Evolutionary conservation across 169 alveolate species (phyloP).

Genomic region (Plasmodium blacklocki): DNA sequence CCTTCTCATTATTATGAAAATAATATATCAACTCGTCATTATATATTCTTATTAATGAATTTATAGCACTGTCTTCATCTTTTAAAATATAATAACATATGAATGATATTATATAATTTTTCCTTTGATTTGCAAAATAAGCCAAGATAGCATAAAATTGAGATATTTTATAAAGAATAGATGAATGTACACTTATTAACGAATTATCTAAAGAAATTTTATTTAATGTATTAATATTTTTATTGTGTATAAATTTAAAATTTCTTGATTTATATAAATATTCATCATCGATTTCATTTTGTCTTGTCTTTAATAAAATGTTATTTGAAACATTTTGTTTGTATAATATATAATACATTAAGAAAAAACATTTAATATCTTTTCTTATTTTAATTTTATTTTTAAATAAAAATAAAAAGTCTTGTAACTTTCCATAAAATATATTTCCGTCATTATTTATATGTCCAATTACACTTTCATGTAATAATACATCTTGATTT

Average conservation of each 20-base stretch:
- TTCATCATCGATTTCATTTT: constrained; percentile 49
- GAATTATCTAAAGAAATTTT: constrained; percentile 41
- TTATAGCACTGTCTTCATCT: constrained; percentile 68
- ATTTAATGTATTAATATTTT: constrained; percentile 62
- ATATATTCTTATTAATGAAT: constrained; percentile 60
- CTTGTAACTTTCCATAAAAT: constrained; percentile 75
- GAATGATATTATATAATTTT: constrained; percentile 66
- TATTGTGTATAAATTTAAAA: constrained; percentile 43
- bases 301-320: constrained; percentile 20
- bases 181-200: constrained; percentile 51
- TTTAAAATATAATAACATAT: constrained; percentile 69
- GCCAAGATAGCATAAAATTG: constrained; percentile 69
- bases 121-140: constrained; percentile 71
- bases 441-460: constrained; percentile 76
- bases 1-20: constrained; percentile 63
- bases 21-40: constrained; percentile 71
- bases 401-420: constrained; percentile 71
- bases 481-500: constrained; percentile 59
- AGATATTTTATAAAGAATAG: constrained; percentile 69
- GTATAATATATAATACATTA: constrained; percentile 66
- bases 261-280: constrained; percentile 61
- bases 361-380: constrained; percentile 47
- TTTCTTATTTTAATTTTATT: constrained; percentile 53
- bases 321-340: constrained; percentile 32
- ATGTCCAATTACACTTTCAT: constrained; percentile 70